Conservation (phyloP, 202 grass and related monocot genomes). For the Cymbopogon flexuosus region DNA sequence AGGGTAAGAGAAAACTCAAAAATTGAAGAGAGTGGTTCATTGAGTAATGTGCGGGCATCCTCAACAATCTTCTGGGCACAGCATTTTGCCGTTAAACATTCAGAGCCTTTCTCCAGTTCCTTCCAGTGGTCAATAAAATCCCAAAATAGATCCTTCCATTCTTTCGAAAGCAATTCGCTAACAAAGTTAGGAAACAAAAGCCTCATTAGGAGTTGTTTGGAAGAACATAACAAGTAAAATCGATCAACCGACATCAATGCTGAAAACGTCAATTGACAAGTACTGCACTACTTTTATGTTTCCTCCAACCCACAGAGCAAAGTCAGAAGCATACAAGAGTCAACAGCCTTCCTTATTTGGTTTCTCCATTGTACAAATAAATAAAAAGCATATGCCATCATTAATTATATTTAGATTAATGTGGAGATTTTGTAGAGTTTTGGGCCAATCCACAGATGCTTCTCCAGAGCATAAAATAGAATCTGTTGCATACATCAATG, state of each 20-base stretch:
- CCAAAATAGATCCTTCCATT: constrained; percentile 79
- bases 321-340: neutral
- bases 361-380: neutral
- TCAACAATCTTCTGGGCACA: constrained; percentile 71
- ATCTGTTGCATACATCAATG: neutral
- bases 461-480: constrained; percentile 23
- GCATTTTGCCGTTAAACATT: constrained; percentile 83
- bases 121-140: constrained; percentile 74
- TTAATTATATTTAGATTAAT: neutral
- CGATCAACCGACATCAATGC: neutral
- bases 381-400: neutral
- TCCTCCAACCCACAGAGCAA: neutral
- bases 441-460: neutral
- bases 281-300: neutral
- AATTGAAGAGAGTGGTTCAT: constrained; percentile 57
- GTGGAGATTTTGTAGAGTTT: neutral
- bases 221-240: constrained; percentile 26
- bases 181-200: constrained; percentile 25
- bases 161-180: constrained; percentile 87
- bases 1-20: constrained; percentile 96
- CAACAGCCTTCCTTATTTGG: neutral
- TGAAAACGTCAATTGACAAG: constrained; percentile 18
- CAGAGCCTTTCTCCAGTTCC: constrained; percentile 63
- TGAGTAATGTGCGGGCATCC: constrained; percentile 62
- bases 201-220: neutral